phyloP scores from a whole-genome alignment of 2,329 filamentous ascomycete genomes.

The Stylonectria norvegica region DNA sequence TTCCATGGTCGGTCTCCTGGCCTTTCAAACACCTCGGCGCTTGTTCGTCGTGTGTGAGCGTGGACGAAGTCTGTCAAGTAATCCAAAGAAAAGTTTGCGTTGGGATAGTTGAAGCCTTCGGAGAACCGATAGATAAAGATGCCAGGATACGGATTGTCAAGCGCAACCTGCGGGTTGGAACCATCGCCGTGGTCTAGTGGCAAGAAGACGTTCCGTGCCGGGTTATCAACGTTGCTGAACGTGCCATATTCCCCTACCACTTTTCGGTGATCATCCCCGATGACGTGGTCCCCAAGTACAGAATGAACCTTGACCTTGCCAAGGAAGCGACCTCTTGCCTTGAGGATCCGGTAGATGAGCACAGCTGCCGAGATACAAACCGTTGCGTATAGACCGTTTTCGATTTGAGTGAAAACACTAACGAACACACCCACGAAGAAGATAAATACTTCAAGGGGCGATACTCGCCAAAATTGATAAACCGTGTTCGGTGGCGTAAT shows the following conservation, averaged over 20 bases:
- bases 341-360: conserved; percentile 78
- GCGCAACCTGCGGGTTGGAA: conserved; percentile 76
- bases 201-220: conserved; percentile 75
- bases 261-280: conserved; percentile 56
- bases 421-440: conserved; percentile 93
- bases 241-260: conserved; percentile 54
- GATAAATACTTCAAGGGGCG: conserved; percentile 83
- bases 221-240: conserved; percentile 46
- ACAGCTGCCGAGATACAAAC: conserved; percentile 73
- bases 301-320: conserved; percentile 68
- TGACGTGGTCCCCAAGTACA: conserved; percentile 70
- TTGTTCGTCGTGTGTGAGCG: conserved; percentile 71
- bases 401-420: conserved; percentile 83
- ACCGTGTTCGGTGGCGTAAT: conserved; percentile 88
- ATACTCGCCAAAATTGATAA: conserved; percentile 93
- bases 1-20: conserved; percentile 90
- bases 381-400: conserved; percentile 88
- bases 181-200: conserved; percentile 86
- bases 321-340: conserved; percentile 78
- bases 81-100: conserved; percentile 84
- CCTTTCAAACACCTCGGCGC: conserved; percentile 59
- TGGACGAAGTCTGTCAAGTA: conserved; percentile 68
- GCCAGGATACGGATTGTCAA: conserved; percentile 82
- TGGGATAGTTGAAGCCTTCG: conserved; percentile 95
- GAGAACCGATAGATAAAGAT: conserved; percentile 95